phyloP scores from a whole-genome alignment of 192 early-diverging fungal species.

The Rhizophagus clarus region DNA sequence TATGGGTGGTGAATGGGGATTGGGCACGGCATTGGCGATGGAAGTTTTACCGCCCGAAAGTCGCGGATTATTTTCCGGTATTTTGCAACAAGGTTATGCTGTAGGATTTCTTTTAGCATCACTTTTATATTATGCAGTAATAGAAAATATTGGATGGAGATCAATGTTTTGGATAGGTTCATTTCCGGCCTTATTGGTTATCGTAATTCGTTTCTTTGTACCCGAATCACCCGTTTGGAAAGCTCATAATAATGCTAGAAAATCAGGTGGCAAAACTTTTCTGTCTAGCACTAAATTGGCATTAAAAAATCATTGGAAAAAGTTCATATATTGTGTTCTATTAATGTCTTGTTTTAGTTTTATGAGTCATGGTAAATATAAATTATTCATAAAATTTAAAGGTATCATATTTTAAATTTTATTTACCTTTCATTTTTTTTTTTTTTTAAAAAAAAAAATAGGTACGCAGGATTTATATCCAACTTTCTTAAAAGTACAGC shows the following conservation, averaged over 20 bases:
- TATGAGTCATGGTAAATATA: constrained; percentile 55
- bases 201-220: constrained; percentile 63
- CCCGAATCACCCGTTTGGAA: constrained; percentile 63
- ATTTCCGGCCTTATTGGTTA: constrained; percentile 58
- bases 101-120: constrained; percentile 68
- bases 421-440: too few species aligned
- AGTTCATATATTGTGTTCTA: constrained; percentile 53
- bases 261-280: constrained; percentile 37
- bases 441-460: neutral
- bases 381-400: neutral
- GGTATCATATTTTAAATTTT: neutral
- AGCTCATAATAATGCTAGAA: constrained; percentile 16
- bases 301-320: constrained; percentile 54
- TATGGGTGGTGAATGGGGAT: constrained; percentile 78
- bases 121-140: constrained; percentile 58
- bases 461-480: constrained; percentile 71
- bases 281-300: constrained; percentile 28
- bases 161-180: constrained; percentile 72
- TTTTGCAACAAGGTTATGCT: constrained; percentile 75
- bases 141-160: constrained; percentile 63
- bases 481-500: constrained; percentile 46
- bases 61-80: constrained; percentile 75
- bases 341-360: constrained; percentile 74
- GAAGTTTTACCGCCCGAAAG: constrained; percentile 66
- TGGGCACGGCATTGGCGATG: constrained; percentile 73